Evolutionary conservation across 371 early-diverging fungal species (phyloP).

Genomic region (Mortierella sp.): DNA sequence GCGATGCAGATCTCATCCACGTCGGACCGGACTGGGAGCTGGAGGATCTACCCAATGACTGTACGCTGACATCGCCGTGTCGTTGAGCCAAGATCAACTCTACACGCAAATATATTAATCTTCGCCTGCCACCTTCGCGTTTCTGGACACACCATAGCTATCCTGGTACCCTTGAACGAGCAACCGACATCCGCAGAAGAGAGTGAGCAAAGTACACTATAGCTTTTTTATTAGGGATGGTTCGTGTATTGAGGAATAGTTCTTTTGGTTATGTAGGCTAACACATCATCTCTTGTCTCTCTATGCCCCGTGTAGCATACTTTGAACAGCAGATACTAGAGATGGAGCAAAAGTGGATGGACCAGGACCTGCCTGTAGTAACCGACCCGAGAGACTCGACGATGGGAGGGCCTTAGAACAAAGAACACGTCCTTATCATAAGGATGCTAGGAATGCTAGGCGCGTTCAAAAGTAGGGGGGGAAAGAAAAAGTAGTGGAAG

Average conservation of each 20-base stretch:
- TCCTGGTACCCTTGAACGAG: conserved; percentile 36
- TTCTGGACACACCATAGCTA: conserved; percentile 9
- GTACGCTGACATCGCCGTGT: conserved; percentile 2
- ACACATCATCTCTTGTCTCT: neutral
- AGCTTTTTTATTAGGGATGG: neutral
- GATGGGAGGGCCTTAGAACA: neutral
- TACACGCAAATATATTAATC: neutral
- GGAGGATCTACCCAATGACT: conserved; percentile 40
- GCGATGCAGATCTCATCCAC: conserved; percentile 40
- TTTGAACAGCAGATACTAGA: conserved; percentile 39
- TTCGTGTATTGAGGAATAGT: neutral
- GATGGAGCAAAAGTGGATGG: conserved; percentile 47
- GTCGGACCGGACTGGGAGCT: conserved; percentile 36
- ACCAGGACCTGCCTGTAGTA: conserved; percentile 27
- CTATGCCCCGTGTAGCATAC: conserved; percentile 7
- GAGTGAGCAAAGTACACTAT: conserved; percentile 36
- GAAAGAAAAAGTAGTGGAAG: neutral
- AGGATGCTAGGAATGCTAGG: too few relatives aligned
- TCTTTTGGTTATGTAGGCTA: neutral
- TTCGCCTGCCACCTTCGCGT: neutral
- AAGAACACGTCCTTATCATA: neutral
- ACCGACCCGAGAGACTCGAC: conserved; percentile 12
- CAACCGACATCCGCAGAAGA: conserved; percentile 40
- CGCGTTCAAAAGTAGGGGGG: conserved; percentile 2
- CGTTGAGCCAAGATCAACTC: neutral